Conservation (phyloP, 2,329 filamentous ascomycete genomes). For the Clonostachys solani region DNA sequence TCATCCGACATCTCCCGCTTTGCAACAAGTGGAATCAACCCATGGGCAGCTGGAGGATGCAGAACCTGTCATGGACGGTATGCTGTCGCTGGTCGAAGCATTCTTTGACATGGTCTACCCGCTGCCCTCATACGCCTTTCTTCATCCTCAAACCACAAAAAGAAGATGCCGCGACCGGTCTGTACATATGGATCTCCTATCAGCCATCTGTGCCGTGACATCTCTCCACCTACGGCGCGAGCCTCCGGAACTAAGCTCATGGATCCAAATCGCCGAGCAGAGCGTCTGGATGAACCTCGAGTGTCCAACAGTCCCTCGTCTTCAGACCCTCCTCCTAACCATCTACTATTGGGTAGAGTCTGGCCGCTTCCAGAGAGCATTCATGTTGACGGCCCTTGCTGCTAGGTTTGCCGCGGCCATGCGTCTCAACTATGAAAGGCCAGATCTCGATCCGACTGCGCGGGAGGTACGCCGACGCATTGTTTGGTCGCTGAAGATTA, state of each 20-base stretch:
- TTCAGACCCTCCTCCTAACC: conserved; percentile 2
- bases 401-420: conserved; percentile 28
- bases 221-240: background rate
- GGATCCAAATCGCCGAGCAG: conserved; percentile 3
- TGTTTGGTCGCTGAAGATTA: conserved; percentile 33
- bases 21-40: too few relatives aligned
- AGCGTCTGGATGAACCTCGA: conserved; percentile 3
- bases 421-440: conserved; percentile 31
- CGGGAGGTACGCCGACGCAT: conserved; percentile 31
- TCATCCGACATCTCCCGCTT: too few relatives aligned
- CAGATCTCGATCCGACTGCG: conserved; percentile 18
- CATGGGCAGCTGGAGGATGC: too few relatives aligned
- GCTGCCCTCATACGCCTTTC: conserved; percentile 21
- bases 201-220: conserved; percentile 2
- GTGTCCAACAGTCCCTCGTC: conserved; percentile 1
- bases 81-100: conserved; percentile 6
- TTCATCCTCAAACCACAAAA: conserved; percentile 10
- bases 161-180: background rate
- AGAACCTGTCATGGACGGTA: too few relatives aligned
- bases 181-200: background rate
- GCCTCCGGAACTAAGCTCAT: background rate
- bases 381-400: conserved; percentile 27
- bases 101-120: conserved; percentile 17
- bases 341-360: conserved; percentile 3
- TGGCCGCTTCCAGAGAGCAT: conserved; percentile 7